phyloP scores from a whole-genome alignment of 164 flowering plant genomes.

The Akebia trifoliata region DNA sequence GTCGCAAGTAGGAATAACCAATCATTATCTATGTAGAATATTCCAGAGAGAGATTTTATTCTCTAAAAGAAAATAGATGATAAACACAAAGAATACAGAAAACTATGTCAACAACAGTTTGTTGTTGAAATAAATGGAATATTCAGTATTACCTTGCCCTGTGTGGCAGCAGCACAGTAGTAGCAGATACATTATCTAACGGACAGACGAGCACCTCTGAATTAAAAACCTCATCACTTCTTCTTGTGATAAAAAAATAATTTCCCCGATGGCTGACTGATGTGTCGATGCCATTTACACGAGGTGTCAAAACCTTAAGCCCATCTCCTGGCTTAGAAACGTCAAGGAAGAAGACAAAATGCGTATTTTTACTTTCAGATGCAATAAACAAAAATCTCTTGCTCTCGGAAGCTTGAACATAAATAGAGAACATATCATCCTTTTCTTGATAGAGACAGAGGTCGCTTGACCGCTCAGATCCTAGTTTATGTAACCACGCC shows the following conservation, averaged over 20 bases:
- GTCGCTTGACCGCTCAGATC: slow-evolving; percentile 27
- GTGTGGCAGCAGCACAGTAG: slow-evolving; percentile 72
- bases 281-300: slow-evolving; percentile 66
- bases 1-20: background rate
- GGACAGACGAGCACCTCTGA: slow-evolving; percentile 87
- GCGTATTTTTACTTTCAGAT: slow-evolving; percentile 81
- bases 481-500: slow-evolving; percentile 32
- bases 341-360: slow-evolving; percentile 66
- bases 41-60: too few relatives aligned
- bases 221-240: slow-evolving; percentile 48
- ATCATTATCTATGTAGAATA: background rate
- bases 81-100: too few relatives aligned
- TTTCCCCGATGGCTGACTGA: slow-evolving; percentile 83
- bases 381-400: slow-evolving; percentile 67
- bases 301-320: slow-evolving; percentile 70
- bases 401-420: slow-evolving; percentile 80
- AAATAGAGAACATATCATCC: slow-evolving; percentile 71
- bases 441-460: slow-evolving; percentile 31
- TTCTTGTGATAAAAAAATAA: slow-evolving; percentile 30
- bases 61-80: too few relatives aligned
- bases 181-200: slow-evolving; percentile 46
- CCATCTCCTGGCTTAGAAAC: slow-evolving; percentile 57
- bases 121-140: background rate
- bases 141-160: slow-evolving; percentile 57
- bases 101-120: background rate